A percentile compares a stretch with the other conserved stretches of the same genome.
Conservation (phyloP, 2,329 filamentous ascomycete genomes). For the Colletotrichum euphorbiae region DNA sequence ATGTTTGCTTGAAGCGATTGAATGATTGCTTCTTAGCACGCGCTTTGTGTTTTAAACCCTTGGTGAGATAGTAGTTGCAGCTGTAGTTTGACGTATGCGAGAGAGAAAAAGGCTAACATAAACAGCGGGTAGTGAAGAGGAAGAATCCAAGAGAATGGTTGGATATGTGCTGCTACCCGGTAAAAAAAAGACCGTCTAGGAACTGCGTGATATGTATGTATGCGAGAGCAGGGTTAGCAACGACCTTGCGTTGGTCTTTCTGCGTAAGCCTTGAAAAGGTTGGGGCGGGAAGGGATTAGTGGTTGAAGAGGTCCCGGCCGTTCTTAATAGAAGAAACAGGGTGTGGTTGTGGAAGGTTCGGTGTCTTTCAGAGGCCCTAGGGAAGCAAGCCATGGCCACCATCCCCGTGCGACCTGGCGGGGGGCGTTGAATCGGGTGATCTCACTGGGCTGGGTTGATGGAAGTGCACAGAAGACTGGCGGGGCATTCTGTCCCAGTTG, state of each 20-base stretch:
- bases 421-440: slow-evolving; percentile 38
- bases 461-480: slow-evolving; percentile 36
- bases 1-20: neutral
- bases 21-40: neutral
- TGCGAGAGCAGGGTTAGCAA: slow-evolving; percentile 15
- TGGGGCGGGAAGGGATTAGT: slow-evolving; percentile 21
- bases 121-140: slow-evolving; percentile 17
- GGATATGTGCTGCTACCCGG: slow-evolving; percentile 8
- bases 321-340: slow-evolving; percentile 37
- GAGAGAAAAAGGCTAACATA: slow-evolving; percentile 36
- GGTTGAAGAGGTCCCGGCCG: slow-evolving; percentile 24
- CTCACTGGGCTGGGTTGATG: slow-evolving; percentile 35
- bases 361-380: slow-evolving; percentile 27
- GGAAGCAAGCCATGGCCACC: slow-evolving; percentile 34
- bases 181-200: neutral
- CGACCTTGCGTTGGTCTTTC: slow-evolving; percentile 20
- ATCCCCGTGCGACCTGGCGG: slow-evolving; percentile 35
- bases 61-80: neutral
- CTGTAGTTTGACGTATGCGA: slow-evolving; percentile 35
- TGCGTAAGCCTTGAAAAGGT: slow-evolving; percentile 16
- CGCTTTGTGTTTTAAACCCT: slow-evolving; percentile 22
- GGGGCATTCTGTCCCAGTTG: slow-evolving; percentile 17
- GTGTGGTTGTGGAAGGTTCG: slow-evolving; percentile 44
- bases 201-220: slow-evolving; percentile 39
- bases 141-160: slow-evolving; percentile 30